Evolutionary conservation across 257 asterid species (phyloP).

Genomic region (Haberlea rhodopensis): DNA sequence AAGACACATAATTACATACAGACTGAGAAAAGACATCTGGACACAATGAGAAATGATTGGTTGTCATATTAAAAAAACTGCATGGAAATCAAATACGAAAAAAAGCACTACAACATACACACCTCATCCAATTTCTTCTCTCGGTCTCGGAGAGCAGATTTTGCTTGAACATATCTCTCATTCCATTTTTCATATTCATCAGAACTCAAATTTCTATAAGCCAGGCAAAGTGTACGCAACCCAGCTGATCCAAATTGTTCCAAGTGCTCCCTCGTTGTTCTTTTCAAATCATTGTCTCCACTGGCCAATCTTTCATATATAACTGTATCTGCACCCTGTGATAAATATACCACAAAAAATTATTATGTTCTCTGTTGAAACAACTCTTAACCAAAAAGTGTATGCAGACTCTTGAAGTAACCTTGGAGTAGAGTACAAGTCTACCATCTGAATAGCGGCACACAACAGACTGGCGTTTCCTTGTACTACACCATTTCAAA

Average conservation of each 20-base stretch:
- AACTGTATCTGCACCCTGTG: slow-evolving; percentile 96
- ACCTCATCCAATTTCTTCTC: slow-evolving; percentile 99
- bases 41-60: no score
- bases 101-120: slow-evolving; percentile 18
- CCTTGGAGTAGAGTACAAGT: slow-evolving; percentile 99
- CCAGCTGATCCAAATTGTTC: no score
- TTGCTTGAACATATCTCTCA: slow-evolving; percentile 90
- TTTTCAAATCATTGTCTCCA: no score
- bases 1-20: neutral
- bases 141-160: slow-evolving; percentile 90
- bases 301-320: no score
- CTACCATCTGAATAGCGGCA: no score
- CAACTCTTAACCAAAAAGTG: slow-evolving; percentile 22
- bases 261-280: no score
- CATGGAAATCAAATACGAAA: no score
- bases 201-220: slow-evolving; percentile 68
- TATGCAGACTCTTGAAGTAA: slow-evolving; percentile 29
- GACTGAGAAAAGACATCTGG: neutral
- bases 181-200: slow-evolving; percentile 88
- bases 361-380: slow-evolving; percentile 23
- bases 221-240: no score
- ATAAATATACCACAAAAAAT: slow-evolving; percentile 25
- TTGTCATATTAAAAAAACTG: no score
- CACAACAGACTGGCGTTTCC: slow-evolving; percentile 99
- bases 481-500: slow-evolving; percentile 59